phyloP scores from a whole-genome alignment of 768 basidiomycete species.

The Chalciporus sphaerocephalus region DNA sequence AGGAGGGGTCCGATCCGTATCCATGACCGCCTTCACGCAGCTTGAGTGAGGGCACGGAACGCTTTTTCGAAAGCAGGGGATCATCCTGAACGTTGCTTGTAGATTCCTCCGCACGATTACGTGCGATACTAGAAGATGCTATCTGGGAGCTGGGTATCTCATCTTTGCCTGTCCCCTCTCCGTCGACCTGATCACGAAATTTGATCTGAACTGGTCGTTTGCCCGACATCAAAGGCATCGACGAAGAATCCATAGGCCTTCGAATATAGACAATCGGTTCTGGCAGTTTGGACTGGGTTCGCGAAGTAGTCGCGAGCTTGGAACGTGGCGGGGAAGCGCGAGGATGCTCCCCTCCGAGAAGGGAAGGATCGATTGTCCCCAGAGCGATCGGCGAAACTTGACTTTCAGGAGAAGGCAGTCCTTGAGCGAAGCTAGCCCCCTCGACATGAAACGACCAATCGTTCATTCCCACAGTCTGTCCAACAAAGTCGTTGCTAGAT shows the following conservation, averaged over 20 bases:
- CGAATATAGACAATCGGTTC: slow-evolving; percentile 30
- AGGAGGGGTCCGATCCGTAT: slow-evolving; percentile 11
- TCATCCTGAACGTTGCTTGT: not conserved
- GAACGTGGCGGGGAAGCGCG: not conserved
- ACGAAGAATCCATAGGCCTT: slow-evolving; percentile 22
- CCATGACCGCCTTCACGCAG: slow-evolving; percentile 2
- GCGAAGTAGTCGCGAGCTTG: not conserved
- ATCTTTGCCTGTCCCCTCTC: not conserved
- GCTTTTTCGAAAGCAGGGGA: not conserved
- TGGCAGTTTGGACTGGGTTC: slow-evolving; percentile 14
- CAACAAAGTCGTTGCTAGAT: slow-evolving; percentile 1
- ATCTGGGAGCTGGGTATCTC: not conserved
- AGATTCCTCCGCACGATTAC: not conserved
- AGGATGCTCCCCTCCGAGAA: slow-evolving; percentile 19
- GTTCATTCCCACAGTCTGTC: not conserved
- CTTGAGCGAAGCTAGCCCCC: not conserved
- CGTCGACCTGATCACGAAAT: slow-evolving; percentile 20
- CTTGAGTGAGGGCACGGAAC: slow-evolving; percentile 17
- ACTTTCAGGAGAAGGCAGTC: not conserved
- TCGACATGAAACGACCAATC: slow-evolving; percentile 11
- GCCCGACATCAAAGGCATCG: slow-evolving; percentile 15
- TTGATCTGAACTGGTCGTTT: slow-evolving; percentile 30
- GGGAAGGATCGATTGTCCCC: slow-evolving; percentile 30
- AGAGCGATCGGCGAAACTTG: not conserved
- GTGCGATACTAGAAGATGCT: not conserved